These are phyloP conservation scores for Penicillium chermesinum DNA, from an alignment of 495 filamentous ascomycete genomes.

Conservation along the genomic window DNA sequence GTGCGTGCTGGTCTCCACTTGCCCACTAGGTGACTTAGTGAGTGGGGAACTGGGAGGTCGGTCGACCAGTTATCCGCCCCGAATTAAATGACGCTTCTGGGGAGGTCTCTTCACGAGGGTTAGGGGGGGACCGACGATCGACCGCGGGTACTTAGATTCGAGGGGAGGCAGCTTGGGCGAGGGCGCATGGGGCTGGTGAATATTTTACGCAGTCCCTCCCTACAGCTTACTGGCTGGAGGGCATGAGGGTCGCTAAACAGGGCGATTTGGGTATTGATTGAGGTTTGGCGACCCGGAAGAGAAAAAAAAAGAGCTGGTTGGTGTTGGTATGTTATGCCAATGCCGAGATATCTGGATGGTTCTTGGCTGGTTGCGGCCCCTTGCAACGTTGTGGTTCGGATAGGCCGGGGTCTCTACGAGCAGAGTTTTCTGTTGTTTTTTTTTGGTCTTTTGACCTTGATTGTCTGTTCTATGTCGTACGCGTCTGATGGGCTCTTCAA, in stretches of 20 bases:
- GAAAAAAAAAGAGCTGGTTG: background rate
- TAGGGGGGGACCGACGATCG: slow-evolving; percentile 13
- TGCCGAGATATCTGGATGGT: slow-evolving; percentile 4
- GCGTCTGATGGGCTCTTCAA: no score
- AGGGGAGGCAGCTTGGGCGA: slow-evolving; percentile 25
- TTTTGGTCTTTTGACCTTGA: background rate
- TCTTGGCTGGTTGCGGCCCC: slow-evolving; percentile 22
- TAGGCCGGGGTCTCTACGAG: slow-evolving; percentile 2
- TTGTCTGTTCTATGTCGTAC: slow-evolving; percentile 1
- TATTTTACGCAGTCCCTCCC: no score
- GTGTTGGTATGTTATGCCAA: slow-evolving; percentile 10
- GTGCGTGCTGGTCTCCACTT: slow-evolving; percentile 3
- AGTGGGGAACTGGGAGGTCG: slow-evolving; percentile 9
- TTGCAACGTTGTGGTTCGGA: slow-evolving; percentile 7
- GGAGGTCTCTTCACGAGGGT: slow-evolving; percentile 19
- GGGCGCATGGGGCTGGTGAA: no score
- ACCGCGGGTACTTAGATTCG: slow-evolving; percentile 17
- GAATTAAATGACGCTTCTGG: slow-evolving; percentile 31
- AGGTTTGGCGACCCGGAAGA: background rate
- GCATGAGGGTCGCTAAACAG: no score
- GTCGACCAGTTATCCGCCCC: slow-evolving; percentile 11
- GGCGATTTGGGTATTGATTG: no score
- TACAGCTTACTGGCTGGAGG: slow-evolving; percentile 7
- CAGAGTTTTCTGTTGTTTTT: slow-evolving; percentile 1
- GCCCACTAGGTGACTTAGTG: slow-evolving; percentile 13